Evolutionary conservation across 2,329 filamentous ascomycete genomes (phyloP), one percentile per base, ranked within the genome.

Genomic region (Alternaria ventricosa): DNA sequence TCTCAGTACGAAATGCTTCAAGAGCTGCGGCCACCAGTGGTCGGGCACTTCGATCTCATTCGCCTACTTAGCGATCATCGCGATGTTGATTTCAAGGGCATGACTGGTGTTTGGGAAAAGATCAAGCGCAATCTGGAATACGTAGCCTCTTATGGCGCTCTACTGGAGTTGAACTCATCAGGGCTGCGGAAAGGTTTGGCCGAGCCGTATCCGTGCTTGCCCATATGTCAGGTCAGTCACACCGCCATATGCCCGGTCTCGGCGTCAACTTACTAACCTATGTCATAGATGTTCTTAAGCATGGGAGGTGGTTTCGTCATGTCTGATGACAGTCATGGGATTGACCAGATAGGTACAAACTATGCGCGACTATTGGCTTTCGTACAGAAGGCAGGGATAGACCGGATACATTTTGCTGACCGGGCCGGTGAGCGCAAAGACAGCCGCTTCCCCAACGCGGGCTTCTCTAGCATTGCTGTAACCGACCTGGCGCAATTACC

Each of bases 11-110:
- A 89, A 20, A 97, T 99, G 94, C 84, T 99, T 50, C 80, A 81
- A 57, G 84, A 87, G 8, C 80, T 97, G 67, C 83, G 84, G 70
- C 96, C 96, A 30, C 87, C 88, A 8, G 86, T 99, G 12, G 90
- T 99, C 5, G 96, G 94, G 0, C 96, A 99, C 81, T 97, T 99
- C 78, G 96, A 99, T 81, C 87, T 99, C 20, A 91, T 98, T 58
- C 86, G 95, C 12, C 82, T 99, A 67, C 85, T 96, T 78, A 94
- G 92, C 71, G 86, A 88, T 61, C 85, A 91, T 20, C 90, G 91
- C 0, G 87, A 87, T 53, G 79, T 86, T 43, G 88, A 89, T 67
- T 84, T 93, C 61, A 82, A 82, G 43, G 76, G 76, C 64, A 89
- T 88, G 84, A 74, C 79, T 2, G 79, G 83, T 4, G 92, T 97